A percentile compares a stretch with the other conserved stretches of the same genome.
Conservation (phyloP, 306 rosid species). For the Malus sieversii region DNA sequence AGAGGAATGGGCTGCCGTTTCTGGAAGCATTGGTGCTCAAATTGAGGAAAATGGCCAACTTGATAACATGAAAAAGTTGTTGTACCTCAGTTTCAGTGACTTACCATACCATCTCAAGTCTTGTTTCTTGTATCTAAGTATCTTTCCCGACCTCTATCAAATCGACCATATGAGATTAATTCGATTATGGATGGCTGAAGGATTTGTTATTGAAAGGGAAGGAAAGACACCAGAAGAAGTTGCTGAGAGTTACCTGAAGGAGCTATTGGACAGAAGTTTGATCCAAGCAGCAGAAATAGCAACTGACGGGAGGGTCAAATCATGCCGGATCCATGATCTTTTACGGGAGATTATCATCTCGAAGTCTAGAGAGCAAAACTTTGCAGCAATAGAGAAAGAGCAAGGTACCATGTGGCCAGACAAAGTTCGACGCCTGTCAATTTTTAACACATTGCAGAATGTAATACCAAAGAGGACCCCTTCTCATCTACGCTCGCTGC, state of each 20-base stretch:
- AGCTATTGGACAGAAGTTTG: constrained; percentile 48
- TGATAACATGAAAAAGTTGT: constrained; percentile 36
- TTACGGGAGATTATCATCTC: constrained; percentile 37
- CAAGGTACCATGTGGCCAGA: constrained; percentile 29
- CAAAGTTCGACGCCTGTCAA: constrained; percentile 42
- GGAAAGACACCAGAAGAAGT: constrained; percentile 47
- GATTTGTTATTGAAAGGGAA: constrained; percentile 39
- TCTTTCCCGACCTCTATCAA: constrained; percentile 35
- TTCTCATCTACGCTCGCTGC: constrained; percentile 52
- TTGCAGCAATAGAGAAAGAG: constrained; percentile 35
- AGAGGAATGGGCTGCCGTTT: constrained; percentile 43
- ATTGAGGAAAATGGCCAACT: constrained; percentile 31
- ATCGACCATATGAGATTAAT: constrained; percentile 38
- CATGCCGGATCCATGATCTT: constrained; percentile 40
- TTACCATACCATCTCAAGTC: constrained; percentile 58
- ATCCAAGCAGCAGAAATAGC: constrained; percentile 22
- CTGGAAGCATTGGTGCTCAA: constrained; percentile 28
- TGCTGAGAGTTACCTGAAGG: constrained; percentile 51
- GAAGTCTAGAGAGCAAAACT: constrained; percentile 47
- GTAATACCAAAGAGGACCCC: constrained; percentile 28
- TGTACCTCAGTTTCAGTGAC: constrained; percentile 51
- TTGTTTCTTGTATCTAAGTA: constrained; percentile 44
- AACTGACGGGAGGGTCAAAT: constrained; percentile 9
- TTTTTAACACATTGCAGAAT: constrained; percentile 26
- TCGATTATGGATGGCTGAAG: constrained; percentile 63